phyloP scores from a whole-genome alignment of 2,329 filamentous ascomycete species.

The Chrysosporium queenslandicum region DNA sequence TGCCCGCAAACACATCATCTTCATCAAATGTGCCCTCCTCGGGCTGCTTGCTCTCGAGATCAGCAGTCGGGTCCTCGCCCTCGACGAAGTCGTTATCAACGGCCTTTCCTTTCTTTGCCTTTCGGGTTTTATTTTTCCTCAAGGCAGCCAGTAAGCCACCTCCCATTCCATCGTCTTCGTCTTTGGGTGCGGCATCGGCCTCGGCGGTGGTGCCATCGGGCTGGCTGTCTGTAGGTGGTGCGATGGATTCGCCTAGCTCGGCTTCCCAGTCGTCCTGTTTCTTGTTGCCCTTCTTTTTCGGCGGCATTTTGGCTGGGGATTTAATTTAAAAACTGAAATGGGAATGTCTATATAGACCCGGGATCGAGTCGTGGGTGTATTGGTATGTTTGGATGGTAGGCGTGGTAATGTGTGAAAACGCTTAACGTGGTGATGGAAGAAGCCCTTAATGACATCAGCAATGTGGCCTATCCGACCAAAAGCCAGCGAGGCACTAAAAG shows the following conservation, averaged over 20 bases:
- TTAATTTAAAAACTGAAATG: background rate
- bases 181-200: conserved; percentile 43
- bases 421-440: background rate
- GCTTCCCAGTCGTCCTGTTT: conserved; percentile 86
- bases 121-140: conserved; percentile 73
- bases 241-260: conserved; percentile 67
- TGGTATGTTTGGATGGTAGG: conserved; percentile 5
- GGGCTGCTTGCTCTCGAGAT: conserved; percentile 58
- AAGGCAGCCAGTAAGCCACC: conserved; percentile 70
- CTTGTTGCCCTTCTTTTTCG: conserved; percentile 92
- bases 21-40: conserved; percentile 71
- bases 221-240: conserved; percentile 31
- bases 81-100: conserved; percentile 64
- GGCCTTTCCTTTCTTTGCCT: conserved; percentile 77
- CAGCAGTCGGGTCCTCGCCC: conserved; percentile 49
- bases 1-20: conserved; percentile 73
- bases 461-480: conserved; percentile 2
- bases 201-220: conserved; percentile 35
- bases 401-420: conserved; percentile 2
- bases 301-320: conserved; percentile 53
- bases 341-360: background rate
- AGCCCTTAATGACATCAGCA: conserved; percentile 10
- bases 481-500: background rate
- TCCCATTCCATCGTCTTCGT: conserved; percentile 43
- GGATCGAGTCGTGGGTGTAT: conserved; percentile 6